phyloP scores from a whole-genome alignment of 2,329 filamentous ascomycete species.

The Trichophyton verrucosum region DNA sequence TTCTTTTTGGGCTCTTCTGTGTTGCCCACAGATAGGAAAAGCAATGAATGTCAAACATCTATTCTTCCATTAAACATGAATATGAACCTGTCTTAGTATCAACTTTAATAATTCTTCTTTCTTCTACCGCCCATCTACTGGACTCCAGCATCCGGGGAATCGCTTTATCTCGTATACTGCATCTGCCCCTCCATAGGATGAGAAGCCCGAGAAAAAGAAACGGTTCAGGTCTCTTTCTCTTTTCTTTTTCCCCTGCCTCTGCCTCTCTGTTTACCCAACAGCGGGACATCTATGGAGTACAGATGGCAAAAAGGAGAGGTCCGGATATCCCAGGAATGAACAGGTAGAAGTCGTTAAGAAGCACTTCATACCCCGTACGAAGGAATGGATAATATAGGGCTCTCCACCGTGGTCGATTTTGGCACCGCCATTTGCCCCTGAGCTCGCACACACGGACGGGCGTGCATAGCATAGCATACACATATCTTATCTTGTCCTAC shows the following conservation, averaged over 20 bases:
- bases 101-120: slow-evolving; percentile 4
- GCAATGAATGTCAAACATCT: background rate
- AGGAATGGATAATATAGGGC: background rate
- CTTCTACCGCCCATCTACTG: background rate
- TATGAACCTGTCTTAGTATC: background rate
- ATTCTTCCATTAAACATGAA: background rate
- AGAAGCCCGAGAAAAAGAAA: slow-evolving; percentile 3
- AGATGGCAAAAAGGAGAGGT: background rate
- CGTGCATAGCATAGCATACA: background rate
- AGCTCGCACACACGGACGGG: background rate
- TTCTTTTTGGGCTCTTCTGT: background rate
- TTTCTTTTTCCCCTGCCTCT: background rate
- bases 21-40: background rate
- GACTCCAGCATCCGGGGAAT: background rate
- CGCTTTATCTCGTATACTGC: background rate
- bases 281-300: background rate
- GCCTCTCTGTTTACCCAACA: background rate
- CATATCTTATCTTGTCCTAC: background rate
- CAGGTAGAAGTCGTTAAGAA: background rate
- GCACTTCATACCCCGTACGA: background rate
- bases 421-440: background rate
- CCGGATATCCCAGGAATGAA: background rate
- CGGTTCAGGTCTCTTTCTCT: background rate
- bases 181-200: background rate
- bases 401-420: background rate